Evolutionary conservation across 495 filamentous ascomycete genomes (phyloP).

Genomic region (Daldinia caldariorum): DNA sequence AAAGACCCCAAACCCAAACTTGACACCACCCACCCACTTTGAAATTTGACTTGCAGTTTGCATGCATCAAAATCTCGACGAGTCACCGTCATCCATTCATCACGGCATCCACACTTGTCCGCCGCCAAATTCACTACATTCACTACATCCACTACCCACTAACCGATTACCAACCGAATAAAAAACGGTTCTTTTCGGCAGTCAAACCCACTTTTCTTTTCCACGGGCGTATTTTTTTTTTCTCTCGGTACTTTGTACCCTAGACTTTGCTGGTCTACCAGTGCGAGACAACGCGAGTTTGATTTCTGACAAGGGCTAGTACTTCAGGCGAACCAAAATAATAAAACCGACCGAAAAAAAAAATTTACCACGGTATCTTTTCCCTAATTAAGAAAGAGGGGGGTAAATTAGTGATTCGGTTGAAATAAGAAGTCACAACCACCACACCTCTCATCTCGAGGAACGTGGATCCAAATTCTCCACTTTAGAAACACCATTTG

Average conservation of each 20-base stretch:
- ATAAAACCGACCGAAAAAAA: constrained; percentile 43
- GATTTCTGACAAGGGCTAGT: constrained; percentile 46
- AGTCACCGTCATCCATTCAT: constrained; percentile 49
- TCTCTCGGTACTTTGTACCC: constrained; percentile 39
- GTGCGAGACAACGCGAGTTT: constrained; percentile 35
- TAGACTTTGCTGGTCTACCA: constrained; percentile 41
- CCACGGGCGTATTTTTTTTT: constrained; percentile 35
- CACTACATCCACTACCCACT: constrained; percentile 34
- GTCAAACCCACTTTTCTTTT: constrained; percentile 50
- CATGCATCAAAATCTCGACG: constrained; percentile 51
- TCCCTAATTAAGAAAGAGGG: constrained; percentile 34
- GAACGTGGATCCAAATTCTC: constrained; percentile 50
- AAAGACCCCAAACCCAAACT: constrained; percentile 37
- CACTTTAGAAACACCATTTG: constrained; percentile 52
- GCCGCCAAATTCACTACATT: constrained; percentile 56
- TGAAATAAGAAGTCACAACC: constrained; percentile 49
- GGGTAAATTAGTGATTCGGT: constrained; percentile 38
- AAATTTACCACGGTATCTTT: constrained; percentile 53
- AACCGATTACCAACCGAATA: constrained; percentile 30
- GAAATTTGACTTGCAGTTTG: constrained; percentile 50
- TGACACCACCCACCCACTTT: constrained; percentile 48
- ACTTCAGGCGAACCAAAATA: constrained; percentile 40
- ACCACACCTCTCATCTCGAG: constrained; percentile 51
- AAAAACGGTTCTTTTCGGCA: constrained; percentile 47
- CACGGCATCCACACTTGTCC: constrained; percentile 61